Conservation (phyloP, 2,329 filamentous ascomycete species). For the Cladosporium phlei region DNA sequence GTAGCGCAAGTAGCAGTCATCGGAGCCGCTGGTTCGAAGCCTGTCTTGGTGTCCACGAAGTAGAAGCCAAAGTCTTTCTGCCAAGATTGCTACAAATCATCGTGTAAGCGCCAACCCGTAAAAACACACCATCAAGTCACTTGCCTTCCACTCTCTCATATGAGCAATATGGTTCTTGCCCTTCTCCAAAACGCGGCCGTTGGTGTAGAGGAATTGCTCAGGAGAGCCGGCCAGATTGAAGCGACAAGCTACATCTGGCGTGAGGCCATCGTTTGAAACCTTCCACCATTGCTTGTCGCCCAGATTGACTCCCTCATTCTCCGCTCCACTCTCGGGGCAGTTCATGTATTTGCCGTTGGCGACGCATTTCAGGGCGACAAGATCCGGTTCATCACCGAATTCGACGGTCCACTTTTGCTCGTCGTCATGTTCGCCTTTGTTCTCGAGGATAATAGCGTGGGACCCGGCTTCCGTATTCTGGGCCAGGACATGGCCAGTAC, state of each 20-base stretch:
- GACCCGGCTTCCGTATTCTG: neutral
- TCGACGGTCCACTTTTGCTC: constrained; percentile 11
- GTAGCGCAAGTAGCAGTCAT: too few relatives aligned
- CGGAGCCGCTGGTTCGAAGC: too few relatives aligned
- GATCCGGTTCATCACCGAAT: constrained; percentile 4
- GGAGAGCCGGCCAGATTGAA: neutral
- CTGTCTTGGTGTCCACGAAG: too few relatives aligned
- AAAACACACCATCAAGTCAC: too few relatives aligned
- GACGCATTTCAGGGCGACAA: constrained; percentile 2
- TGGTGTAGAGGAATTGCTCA: too few relatives aligned
- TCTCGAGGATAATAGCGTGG: constrained; percentile 7
- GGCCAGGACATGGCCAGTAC: constrained; percentile 10
- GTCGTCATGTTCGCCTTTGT: constrained; percentile 8
- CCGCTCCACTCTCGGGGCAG: neutral
- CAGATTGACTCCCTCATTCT: neutral
- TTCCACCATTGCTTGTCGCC: constrained; percentile 12
- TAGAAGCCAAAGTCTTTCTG: too few relatives aligned
- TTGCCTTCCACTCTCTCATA: too few relatives aligned
- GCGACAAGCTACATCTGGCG: constrained; percentile 4
- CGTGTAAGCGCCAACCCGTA: too few relatives aligned
- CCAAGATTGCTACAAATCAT: too few relatives aligned
- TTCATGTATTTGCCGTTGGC: constrained; percentile 8
- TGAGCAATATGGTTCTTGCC: too few relatives aligned
- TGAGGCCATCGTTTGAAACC: constrained; percentile 6
- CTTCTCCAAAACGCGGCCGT: too few relatives aligned